These are phyloP conservation scores for Alternaria alternata DNA, from an alignment of 2,329 filamentous ascomycete genomes.

Conservation along the genomic window DNA sequence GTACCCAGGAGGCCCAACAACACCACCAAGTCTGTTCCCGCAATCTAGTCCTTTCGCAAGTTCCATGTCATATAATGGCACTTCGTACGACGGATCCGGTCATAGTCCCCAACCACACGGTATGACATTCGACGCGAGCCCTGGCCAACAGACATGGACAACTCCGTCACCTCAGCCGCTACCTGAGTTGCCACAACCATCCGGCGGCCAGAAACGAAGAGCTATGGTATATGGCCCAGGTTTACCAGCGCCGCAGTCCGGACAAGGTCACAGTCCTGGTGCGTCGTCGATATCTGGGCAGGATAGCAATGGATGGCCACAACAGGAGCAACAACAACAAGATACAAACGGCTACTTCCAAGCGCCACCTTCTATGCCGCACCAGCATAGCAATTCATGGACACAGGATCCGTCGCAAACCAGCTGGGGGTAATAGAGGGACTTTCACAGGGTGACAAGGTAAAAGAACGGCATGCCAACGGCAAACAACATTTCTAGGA, in stretches of 20 bases:
- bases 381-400: slow-evolving; percentile 9
- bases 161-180: slow-evolving; percentile 41
- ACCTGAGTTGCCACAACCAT: slow-evolving; percentile 44
- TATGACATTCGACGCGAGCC: slow-evolving; percentile 24
- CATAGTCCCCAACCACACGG: slow-evolving; percentile 27
- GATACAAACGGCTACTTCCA: slow-evolving; percentile 15
- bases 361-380: slow-evolving; percentile 4
- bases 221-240: slow-evolving; percentile 43
- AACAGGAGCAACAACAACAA: slow-evolving; percentile 1
- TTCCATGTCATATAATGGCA: slow-evolving; percentile 39
- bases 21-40: slow-evolving; percentile 39
- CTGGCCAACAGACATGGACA: slow-evolving; percentile 28
- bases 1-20: slow-evolving; percentile 39
- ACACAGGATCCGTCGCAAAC: slow-evolving; percentile 5
- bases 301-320: slow-evolving; percentile 3
- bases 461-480: too few species aligned
- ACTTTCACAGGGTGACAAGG: too few species aligned
- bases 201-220: slow-evolving; percentile 40
- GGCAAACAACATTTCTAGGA: too few species aligned
- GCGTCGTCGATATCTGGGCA: slow-evolving; percentile 11
- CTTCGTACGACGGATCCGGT: slow-evolving; percentile 26
- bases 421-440: slow-evolving; percentile 11
- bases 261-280: slow-evolving; percentile 19
- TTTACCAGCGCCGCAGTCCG: slow-evolving; percentile 20
- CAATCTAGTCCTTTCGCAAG: slow-evolving; percentile 41